Percentiles rank a stretch among this genome's conserved stretches.
Conservation (phyloP, 2,329 filamentous ascomycete genomes). For the Fusarium protoensiforme region DNA sequence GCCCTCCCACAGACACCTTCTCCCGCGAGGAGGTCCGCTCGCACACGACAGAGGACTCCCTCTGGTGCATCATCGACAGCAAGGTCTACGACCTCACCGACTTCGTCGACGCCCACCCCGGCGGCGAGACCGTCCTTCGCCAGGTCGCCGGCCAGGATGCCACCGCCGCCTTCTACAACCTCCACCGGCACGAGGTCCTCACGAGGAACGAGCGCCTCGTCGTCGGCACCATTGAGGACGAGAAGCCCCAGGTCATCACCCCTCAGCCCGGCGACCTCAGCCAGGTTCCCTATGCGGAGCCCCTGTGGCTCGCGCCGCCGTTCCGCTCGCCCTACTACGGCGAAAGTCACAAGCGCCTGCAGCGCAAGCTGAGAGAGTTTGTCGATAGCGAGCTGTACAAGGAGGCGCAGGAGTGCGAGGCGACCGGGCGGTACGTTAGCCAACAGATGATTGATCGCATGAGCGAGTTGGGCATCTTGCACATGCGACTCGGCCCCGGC, state of each 20-base stretch:
- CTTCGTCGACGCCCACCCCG: constrained; percentile 87
- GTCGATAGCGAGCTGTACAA: constrained; percentile 76
- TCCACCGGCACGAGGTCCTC: constrained; percentile 91
- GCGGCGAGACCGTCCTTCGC: constrained; percentile 80
- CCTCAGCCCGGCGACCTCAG: constrained; percentile 78
- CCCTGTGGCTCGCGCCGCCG: constrained; percentile 80
- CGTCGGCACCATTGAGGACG: constrained; percentile 79
- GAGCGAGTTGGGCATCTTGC: constrained; percentile 78
- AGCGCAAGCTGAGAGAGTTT: constrained; percentile 77
- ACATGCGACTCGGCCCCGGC: constrained; percentile 86
- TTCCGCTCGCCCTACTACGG: constrained; percentile 86
- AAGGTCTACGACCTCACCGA: constrained; percentile 89
- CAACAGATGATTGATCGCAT: constrained; percentile 81
- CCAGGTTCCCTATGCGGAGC: constrained; percentile 84
- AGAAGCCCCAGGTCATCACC: constrained; percentile 79
- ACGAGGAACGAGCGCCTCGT: constrained; percentile 80
- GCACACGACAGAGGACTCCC: constrained; percentile 79
- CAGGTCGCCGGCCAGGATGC: constrained; percentile 87
- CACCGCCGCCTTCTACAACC: constrained; percentile 88
- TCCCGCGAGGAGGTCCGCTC: constrained; percentile 76
- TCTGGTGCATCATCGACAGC: constrained; percentile 88
- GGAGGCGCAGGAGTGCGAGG: constrained; percentile 81
- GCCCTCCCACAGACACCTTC: constrained; percentile 60
- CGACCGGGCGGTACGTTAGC: constrained; percentile 76
- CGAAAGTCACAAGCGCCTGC: constrained; percentile 76